Base-by-base conservation (phyloP, 2,329 filamentous ascomycete species). In the Periconia macrospinosa region DNA sequence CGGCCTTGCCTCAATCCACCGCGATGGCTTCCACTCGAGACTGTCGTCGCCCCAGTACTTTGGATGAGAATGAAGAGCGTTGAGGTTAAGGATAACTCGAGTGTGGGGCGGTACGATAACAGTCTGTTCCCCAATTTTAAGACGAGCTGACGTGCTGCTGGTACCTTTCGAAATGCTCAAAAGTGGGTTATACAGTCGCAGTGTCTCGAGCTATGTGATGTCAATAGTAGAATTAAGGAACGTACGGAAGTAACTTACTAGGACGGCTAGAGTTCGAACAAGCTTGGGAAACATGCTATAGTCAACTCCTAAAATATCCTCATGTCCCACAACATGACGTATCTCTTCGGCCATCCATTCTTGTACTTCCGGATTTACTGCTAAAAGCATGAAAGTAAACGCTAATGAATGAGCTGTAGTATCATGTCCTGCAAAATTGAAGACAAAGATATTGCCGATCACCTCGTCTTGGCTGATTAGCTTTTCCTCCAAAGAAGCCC, bases 401-500 rank as follows among this genome's bases (percentile, higher is more conserved):
- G 73, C 72, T 9, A 82, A 58, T 0, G 75, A 74, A 23, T 78
- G 74, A 1, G 80, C 75, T 0, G 79, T 79, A 0, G 79, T 81
- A 52, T 83, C 80, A 51, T 81, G 78, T 0, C 80, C 81, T 0
- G 81, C 80, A 45, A 82, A 70, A 45, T 78, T 80, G 56, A 81
- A 74, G 1, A 77, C 67, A 46, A 79, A 80, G 41, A 80, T 64
- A 45, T 81, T 82, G 15, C 79, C 78, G 37, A 77, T 76, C 9
- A 83, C 75, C 55, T 83, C 80, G 40, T 66, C 67, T 3, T 19
- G 27, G 1, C 54, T 47, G 6, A 61, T 50, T 13, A 41, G 17
- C 15, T 48, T 54, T 8, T 59, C 41, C 1, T 49, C 49, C n/a
- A 43, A 6, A 20, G 45, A 40, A 2, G 55, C 57, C 8, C 57